Percentiles rank a stretch among this genome's conserved stretches.
phyloP scores from a whole-genome alignment of 352 stramenopile species.

The Aphanomyces euteiches region DNA sequence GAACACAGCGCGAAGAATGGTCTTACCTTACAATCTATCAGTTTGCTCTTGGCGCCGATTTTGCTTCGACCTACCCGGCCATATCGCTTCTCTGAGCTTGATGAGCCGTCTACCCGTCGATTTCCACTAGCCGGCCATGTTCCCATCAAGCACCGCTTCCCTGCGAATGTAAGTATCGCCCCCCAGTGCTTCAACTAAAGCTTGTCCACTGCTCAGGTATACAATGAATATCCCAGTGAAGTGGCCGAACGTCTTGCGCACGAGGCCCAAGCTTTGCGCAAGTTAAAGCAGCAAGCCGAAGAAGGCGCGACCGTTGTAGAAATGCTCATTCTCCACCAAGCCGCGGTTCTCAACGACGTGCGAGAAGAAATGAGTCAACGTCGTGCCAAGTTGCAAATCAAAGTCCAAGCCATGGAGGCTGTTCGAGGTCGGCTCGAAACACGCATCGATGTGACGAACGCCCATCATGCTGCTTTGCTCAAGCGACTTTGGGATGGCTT shows the following conservation, averaged over 20 bases:
- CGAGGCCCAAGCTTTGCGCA: constrained; percentile 46
- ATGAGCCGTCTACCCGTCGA: constrained; percentile 60
- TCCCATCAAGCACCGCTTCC: constrained; percentile 31
- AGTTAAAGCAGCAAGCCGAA: constrained; percentile 59
- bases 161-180: constrained; percentile 2
- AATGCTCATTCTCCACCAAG: constrained; percentile 61
- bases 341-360: constrained; percentile 53
- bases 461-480: constrained; percentile 50
- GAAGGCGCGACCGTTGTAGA: constrained; percentile 61
- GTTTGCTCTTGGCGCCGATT: constrained; percentile 60
- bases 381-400: constrained; percentile 49
- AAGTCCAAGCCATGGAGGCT: constrained; percentile 60
- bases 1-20: constrained; percentile 62
- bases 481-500: constrained; percentile 66
- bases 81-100: constrained; percentile 64
- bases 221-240: constrained; percentile 41
- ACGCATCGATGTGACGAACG: constrained; percentile 52
- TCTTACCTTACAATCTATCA: constrained; percentile 59
- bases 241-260: constrained; percentile 38
- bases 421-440: constrained; percentile 73
- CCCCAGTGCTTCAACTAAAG: no score
- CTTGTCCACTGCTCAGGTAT: constrained; percentile 28
- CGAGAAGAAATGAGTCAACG: constrained; percentile 50
- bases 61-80: constrained; percentile 52
- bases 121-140: constrained; percentile 67